Evolutionary conservation across 345 rosid species (phyloP).

Genomic region (Eucalyptus guilfoylei): DNA sequence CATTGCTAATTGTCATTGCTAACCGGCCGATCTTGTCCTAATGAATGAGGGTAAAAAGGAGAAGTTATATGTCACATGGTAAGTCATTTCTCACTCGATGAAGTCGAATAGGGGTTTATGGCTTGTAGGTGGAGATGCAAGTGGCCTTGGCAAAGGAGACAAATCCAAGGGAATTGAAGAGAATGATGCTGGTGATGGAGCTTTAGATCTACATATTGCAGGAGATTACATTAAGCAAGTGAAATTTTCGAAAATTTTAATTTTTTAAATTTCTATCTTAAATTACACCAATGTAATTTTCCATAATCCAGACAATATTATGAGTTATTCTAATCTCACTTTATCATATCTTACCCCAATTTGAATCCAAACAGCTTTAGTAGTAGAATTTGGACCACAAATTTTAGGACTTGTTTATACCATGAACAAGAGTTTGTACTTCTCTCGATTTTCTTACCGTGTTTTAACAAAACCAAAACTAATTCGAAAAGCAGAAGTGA

Average conservation of each 20-base stretch:
- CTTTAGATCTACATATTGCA: background rate
- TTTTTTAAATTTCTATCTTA: no score
- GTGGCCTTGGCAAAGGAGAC: background rate
- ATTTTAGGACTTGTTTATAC: fast-evolving
- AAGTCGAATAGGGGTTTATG: fast-evolving
- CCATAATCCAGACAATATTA: fast-evolving
- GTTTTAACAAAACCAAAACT: background rate
- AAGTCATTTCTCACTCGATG: background rate
- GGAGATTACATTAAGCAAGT: background rate
- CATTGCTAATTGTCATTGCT: background rate
- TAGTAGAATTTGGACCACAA: fast-evolving
- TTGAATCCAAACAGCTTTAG: fast-evolving
- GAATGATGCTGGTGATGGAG: background rate
- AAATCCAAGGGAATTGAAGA: background rate
- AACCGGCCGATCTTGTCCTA: fast-evolving
- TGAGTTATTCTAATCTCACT: no score
- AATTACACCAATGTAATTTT: background rate
- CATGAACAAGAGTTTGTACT: fast-evolving
- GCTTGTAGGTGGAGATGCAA: background rate
- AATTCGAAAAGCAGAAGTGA: background rate
- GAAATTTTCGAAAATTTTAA: background rate
- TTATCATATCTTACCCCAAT: background rate
- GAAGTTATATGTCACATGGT: fast-evolving
- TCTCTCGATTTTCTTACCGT: fast-evolving
- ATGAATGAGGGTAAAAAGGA: background rate